Evolutionary conservation across 257 asterid species (phyloP).

Genomic region (Asclepias syriaca): DNA sequence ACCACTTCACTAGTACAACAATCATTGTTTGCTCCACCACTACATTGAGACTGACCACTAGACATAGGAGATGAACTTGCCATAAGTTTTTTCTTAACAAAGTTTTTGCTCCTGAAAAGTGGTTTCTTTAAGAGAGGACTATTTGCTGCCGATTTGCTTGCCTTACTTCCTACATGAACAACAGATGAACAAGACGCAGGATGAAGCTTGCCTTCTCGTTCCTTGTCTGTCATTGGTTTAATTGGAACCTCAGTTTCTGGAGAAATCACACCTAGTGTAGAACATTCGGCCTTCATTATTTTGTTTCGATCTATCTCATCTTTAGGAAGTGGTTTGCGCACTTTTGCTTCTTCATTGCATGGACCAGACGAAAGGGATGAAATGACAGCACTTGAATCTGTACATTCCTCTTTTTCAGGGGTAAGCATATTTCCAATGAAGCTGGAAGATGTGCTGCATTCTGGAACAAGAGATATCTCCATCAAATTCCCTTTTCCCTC

Average conservation of each 20-base stretch:
- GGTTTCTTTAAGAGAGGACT: constrained; percentile 34
- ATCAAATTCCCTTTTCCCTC: constrained; percentile 38
- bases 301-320: constrained; percentile 18
- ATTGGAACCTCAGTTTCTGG: constrained; percentile 26
- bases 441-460: constrained; percentile 31
- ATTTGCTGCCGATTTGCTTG: constrained; percentile 24
- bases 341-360: constrained; percentile 6
- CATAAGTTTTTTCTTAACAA: constrained; percentile 41
- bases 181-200: constrained; percentile 28
- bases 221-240: constrained; percentile 16
- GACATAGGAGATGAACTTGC: constrained; percentile 19
- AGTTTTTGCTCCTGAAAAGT: constrained; percentile 31
- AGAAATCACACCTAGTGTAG: constrained; percentile 27
- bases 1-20: constrained; percentile 16
- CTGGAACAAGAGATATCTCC: constrained; percentile 58
- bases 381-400: constrained; percentile 21
- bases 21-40: constrained; percentile 23
- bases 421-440: constrained; percentile 22
- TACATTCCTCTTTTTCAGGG: constrained; percentile 17
- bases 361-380: constrained; percentile 19
- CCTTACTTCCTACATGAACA: constrained; percentile 22
- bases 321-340: constrained; percentile 10
- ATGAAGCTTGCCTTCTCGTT: constrained; percentile 22
- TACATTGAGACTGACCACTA: constrained; percentile 25
- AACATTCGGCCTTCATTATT: constrained; percentile 15